These are phyloP conservation scores for Wallacemonas rigidus DNA, from an alignment of 208 protist species.

Conservation along the genomic window DNA sequence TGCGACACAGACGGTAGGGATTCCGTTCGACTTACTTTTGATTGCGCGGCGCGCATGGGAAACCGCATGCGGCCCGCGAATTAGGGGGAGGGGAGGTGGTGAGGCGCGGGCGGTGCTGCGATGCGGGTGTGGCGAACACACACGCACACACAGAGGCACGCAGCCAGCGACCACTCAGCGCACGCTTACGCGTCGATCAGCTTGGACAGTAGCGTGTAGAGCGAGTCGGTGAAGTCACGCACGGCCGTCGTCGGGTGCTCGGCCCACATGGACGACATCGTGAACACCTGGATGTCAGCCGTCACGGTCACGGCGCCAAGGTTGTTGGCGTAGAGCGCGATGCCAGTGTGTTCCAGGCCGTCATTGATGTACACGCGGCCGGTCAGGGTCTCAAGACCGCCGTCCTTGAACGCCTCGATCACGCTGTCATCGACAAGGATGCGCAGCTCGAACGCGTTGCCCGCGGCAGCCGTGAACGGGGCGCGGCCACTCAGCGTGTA, in stretches of 20 bases:
- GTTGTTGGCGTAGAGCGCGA: no score
- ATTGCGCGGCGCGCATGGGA: not conserved
- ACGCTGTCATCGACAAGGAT: constrained; percentile 7
- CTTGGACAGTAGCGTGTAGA: constrained; percentile 29
- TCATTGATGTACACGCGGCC: no score
- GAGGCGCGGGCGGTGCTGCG: not conserved
- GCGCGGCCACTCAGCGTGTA: no score
- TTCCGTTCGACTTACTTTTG: not conserved
- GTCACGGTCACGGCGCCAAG: no score
- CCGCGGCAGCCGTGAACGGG: no score
- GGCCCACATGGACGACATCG: not conserved
- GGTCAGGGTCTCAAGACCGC: no score
- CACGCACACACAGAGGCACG: not conserved
- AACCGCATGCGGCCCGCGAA: not conserved
- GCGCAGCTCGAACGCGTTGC: no score
- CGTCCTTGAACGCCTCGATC: constrained; percentile 8
- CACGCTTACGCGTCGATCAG: constrained; percentile 14
- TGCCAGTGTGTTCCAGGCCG: no score
- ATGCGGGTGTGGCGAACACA: constrained; percentile 5
- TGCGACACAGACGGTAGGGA: no score
- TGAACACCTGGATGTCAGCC: no score
- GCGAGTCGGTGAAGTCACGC: constrained; percentile 22
- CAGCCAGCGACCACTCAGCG: constrained; percentile 1
- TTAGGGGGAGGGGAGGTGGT: not conserved
- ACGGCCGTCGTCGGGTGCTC: constrained; percentile 1